phyloP scores from a whole-genome alignment of 192 early-diverging fungal genomes.

The Podila verticillata region DNA sequence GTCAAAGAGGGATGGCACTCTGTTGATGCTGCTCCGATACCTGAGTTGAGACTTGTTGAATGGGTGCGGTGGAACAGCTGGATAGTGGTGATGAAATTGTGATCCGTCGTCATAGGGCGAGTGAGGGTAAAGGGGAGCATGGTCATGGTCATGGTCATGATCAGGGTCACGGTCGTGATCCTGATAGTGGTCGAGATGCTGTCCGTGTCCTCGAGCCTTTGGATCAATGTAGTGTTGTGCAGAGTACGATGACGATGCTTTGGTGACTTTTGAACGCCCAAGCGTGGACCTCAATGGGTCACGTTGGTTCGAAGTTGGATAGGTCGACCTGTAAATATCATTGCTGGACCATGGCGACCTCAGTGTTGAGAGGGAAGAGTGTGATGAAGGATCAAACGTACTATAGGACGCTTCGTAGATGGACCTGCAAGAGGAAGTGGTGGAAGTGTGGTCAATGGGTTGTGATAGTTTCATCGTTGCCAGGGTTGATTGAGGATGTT shows the following conservation, averaged over 20 bases:
- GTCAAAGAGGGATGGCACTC: slow-evolving; percentile 28
- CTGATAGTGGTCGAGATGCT: not conserved
- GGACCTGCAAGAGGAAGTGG: slow-evolving; percentile 28
- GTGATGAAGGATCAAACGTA: slow-evolving; percentile 5
- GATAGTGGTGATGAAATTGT: slow-evolving; percentile 18
- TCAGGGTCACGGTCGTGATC: too few relatives aligned
- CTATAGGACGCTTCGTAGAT: slow-evolving; percentile 19
- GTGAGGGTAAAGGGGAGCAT: too few relatives aligned
- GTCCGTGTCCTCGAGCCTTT: slow-evolving; percentile 2
- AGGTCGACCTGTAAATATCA: not conserved
- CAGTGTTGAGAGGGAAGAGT: not conserved
- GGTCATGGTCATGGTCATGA: too few relatives aligned
- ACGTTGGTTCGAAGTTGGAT: not conserved
- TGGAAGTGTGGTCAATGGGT: slow-evolving; percentile 22
- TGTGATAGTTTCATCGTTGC: slow-evolving; percentile 31
- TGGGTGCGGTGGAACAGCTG: slow-evolving; percentile 2
- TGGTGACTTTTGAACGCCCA: slow-evolving; percentile 1
- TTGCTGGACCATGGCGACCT: not conserved
- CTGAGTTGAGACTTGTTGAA: slow-evolving; percentile 14
- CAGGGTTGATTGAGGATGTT: not conserved
- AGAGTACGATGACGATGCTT: not conserved
- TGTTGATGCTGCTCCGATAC: slow-evolving; percentile 14
- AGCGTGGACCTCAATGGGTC: not conserved
- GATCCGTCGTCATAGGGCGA: not conserved
- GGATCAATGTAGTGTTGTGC: not conserved